These are phyloP conservation scores for Stephania cephalantha DNA, from an alignment of 164 flowering plant species.

Conservation along the genomic window DNA sequence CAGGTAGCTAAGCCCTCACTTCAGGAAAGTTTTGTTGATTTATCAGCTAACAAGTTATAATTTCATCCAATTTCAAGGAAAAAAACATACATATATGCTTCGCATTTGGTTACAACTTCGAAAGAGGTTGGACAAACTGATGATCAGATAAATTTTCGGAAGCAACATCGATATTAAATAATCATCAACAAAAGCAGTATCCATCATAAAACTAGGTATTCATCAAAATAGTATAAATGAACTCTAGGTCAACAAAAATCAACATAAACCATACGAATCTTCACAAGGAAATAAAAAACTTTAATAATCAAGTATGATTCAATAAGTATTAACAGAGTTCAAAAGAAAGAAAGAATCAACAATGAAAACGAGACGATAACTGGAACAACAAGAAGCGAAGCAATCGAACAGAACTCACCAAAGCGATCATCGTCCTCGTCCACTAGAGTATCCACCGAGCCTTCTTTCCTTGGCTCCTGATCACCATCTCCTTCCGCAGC, in stretches of 20 bases:
- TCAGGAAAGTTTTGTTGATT: too few species aligned
- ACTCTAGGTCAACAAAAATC: background rate
- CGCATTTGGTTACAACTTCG: background rate
- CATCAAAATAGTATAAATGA: background rate
- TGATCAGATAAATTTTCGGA: background rate
- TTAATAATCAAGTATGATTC: background rate
- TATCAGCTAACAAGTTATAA: too few species aligned
- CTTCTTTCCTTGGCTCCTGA: background rate
- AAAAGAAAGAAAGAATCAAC: background rate
- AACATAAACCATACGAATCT: background rate
- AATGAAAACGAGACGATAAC: background rate
- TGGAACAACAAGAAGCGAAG: background rate
- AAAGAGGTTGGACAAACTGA: background rate
- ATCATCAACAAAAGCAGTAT: background rate
- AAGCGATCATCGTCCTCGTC: conserved; percentile 3
- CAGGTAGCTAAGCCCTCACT: too few species aligned
- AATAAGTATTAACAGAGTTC: background rate
- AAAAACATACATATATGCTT: too few species aligned
- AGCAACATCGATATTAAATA: background rate
- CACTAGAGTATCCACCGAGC: conserved; percentile 2
- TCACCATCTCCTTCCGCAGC: conserved; percentile 12
- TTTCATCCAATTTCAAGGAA: too few species aligned
- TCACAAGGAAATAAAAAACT: background rate
- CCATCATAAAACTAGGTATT: background rate
- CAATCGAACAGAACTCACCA: background rate